Base-by-base conservation (phyloP, 192 early-diverging fungal genomes). In the Mortierella claussenii region DNA sequence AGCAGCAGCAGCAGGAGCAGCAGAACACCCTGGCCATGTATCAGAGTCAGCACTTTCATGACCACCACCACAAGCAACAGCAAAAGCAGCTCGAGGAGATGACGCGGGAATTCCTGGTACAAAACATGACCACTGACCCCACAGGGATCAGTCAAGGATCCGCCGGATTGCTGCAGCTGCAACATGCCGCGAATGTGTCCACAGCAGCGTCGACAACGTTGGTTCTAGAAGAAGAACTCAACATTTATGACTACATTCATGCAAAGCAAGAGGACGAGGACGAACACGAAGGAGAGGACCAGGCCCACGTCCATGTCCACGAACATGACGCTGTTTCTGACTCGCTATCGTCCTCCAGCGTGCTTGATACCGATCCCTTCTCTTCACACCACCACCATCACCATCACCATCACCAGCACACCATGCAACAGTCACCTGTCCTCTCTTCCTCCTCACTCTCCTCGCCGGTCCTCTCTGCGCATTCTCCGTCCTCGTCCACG, bases 181-280 rank as follows among this genome's bases (percentile, higher is more conserved):
- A 49, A 7, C 54, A 64, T 34, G 20, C 32, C 21, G 2, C 54
- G 10, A 45, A 56, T 55, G 3, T 33, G 10, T 10, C 54, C 18
- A 20, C 54, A 30, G 6, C 54, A 48, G 3, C 47, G 23, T 49
- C 47, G 9, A 18, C 50, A 32, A 31, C 50, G 7, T 31, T 28
- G 18, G 15, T 32, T 26, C 30, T 48, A 32, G 73, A 76, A 24
- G 73, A 76, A 9, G 73, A 76, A 34, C 49, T 76, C 37, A 60
- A 76, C 46, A 76, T 76, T 37, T 76, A 66, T 53, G 73, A 76
- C 28, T 76, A 67, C 23, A 76, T 76, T 59, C 59, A 76, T 44
- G 64, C 64, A 53, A 76, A 76, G 43, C 73, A 76, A 32, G 69
- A 71, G 27, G 69, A 63, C 30, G 69, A 71, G 20, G 64, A 76